Percentiles rank a stretch among this genome's conserved stretches.
These are phyloP conservation scores for Fraxinus dipetala DNA, from an alignment of 305 asterid species.

Conservation along the genomic window DNA sequence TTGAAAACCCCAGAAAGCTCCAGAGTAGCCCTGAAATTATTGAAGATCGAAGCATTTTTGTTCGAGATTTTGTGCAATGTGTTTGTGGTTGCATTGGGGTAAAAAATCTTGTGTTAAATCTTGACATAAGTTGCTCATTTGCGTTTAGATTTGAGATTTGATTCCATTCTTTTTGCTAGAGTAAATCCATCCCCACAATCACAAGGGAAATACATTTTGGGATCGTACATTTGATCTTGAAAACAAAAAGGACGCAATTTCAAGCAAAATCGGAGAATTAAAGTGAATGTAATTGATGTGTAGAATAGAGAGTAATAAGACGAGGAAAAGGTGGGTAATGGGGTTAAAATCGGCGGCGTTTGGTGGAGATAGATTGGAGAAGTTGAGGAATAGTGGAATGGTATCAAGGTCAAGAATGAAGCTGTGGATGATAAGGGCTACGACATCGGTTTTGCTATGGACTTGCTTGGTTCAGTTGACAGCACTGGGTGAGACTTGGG, in stretches of 20 bases:
- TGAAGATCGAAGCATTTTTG: conserved; percentile 35
- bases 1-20: not conserved
- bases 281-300: conserved; percentile 40
- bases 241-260: not conserved
- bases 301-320: conserved; percentile 31
- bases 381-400: conserved; percentile 50
- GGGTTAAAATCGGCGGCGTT: conserved; percentile 63
- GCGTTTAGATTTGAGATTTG: conserved; percentile 28
- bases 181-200: not conserved
- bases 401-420: conserved; percentile 68
- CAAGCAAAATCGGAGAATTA: conserved; percentile 5
- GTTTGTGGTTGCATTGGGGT: not conserved
- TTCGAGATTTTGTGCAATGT: not conserved
- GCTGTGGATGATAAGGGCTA: conserved; percentile 72
- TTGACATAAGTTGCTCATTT: conserved; percentile 8
- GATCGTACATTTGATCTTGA: conserved; percentile 20
- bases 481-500: conserved; percentile 72
- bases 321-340: conserved; percentile 54
- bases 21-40: conserved; percentile 29
- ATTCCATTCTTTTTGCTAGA: not conserved
- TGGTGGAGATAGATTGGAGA: conserved; percentile 61
- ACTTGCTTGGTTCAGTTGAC: conserved; percentile 74
- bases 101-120: conserved; percentile 23
- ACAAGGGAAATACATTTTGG: conserved; percentile 4
- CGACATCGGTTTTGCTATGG: conserved; percentile 63